These are phyloP conservation scores for Purshia tridentata DNA, from an alignment of 306 rosid genomes.

Conservation along the genomic window DNA sequence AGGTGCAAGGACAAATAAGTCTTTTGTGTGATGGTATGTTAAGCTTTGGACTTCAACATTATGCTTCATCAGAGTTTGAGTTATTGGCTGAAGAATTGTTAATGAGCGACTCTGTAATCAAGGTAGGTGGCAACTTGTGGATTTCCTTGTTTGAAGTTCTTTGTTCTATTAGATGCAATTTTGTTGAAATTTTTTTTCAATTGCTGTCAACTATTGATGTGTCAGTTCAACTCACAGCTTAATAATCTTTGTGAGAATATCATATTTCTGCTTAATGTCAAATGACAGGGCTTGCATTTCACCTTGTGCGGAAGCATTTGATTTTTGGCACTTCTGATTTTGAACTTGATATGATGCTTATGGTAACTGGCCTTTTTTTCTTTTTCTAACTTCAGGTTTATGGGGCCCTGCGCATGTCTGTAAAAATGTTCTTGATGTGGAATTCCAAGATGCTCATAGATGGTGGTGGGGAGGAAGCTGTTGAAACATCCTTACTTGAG, in stretches of 20 bases:
- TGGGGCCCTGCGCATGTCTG: conserved; percentile 98
- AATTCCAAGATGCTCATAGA: conserved; percentile 91
- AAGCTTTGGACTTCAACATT: conserved; percentile 94
- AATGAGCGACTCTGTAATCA: conserved; percentile 92
- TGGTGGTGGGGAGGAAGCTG: conserved; percentile 78
- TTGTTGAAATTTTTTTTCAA: neutral
- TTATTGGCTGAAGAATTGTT: conserved; percentile 91
- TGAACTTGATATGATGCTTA: conserved; percentile 10
- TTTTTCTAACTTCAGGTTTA: conserved; percentile 57
- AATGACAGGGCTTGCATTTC: neutral
- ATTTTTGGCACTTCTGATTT: conserved; percentile 1
- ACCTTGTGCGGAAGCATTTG: neutral
- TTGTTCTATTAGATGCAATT: neutral
- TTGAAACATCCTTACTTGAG: conserved; percentile 89
- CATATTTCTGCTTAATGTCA: neutral
- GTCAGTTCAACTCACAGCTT: neutral
- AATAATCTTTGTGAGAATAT: neutral
- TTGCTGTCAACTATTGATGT: neutral
- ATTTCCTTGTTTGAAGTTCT: conserved; percentile 4
- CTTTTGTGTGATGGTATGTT: conserved; percentile 75
- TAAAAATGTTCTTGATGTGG: conserved; percentile 99
- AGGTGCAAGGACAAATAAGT: conserved; percentile 99
- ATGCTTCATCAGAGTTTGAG: conserved; percentile 93
- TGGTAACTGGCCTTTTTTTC: conserved; percentile 11
- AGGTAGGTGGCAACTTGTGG: conserved; percentile 47